Percentiles rank a stretch among this genome's conserved stretches.
phyloP scores from a whole-genome alignment of 176 grass and related monocot species.

The Carex scoparia region DNA sequence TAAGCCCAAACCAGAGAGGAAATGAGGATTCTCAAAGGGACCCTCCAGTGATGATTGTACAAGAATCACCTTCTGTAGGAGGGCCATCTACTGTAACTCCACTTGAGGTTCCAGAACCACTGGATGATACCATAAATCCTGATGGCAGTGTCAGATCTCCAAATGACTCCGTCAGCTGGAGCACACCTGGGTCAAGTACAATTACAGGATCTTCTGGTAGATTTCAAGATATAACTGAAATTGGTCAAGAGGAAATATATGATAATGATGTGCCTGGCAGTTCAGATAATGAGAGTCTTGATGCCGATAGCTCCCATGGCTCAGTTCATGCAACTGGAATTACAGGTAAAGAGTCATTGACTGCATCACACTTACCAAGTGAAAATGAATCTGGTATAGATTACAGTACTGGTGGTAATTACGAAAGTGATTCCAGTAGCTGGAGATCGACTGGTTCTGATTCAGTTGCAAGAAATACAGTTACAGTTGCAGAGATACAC shows the following conservation, averaged over 20 bases:
- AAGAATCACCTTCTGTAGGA: constrained; percentile 14
- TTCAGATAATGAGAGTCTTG: constrained; percentile 6
- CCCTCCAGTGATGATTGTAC: constrained; percentile 2
- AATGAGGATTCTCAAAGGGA: constrained; percentile 8
- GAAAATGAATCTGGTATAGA: constrained; percentile 16
- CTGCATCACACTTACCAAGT: background rate
- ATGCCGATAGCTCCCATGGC: constrained; percentile 6
- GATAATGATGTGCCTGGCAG: background rate
- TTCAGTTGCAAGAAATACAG: background rate
- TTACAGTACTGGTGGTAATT: background rate
- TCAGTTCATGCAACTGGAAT: background rate
- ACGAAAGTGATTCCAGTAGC: constrained; percentile 4
- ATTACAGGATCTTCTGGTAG: background rate
- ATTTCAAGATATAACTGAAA: constrained; percentile 11
- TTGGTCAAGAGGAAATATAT: constrained; percentile 12
- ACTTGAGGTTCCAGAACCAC: constrained; percentile 5
- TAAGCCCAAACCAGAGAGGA: constrained; percentile 14
- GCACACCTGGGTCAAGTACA: constrained; percentile 13
- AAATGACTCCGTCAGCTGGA: background rate
- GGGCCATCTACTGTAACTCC: background rate
- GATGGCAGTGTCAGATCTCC: constrained; percentile 11
- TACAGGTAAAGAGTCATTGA: constrained; percentile 10
- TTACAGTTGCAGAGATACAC: background rate
- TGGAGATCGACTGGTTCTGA: background rate
- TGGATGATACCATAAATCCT: background rate